These are phyloP conservation scores for Cutaneotrichosporon curvatum DNA, from an alignment of 1,284 basidiomycete species.

Conservation along the genomic window DNA sequence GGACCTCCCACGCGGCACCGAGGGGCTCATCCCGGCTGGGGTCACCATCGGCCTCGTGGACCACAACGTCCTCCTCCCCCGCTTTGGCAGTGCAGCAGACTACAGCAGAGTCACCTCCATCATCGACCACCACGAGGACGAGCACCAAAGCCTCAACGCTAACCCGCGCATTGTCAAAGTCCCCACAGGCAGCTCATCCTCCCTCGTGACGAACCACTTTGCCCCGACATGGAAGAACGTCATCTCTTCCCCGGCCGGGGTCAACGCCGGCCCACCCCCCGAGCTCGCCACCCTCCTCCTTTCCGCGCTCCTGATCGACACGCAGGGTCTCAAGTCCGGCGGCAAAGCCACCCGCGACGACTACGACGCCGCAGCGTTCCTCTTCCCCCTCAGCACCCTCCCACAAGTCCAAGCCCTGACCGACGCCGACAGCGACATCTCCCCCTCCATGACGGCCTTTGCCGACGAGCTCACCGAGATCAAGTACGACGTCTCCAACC, in stretches of 20 bases:
- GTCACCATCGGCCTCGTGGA: slow-evolving; percentile 76
- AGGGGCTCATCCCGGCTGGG: slow-evolving; percentile 50
- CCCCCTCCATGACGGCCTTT: slow-evolving; percentile 44
- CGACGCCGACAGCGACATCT: slow-evolving; percentile 7
- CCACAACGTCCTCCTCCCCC: slow-evolving; percentile 67
- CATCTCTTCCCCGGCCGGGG: slow-evolving; percentile 20
- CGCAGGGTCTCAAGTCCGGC: slow-evolving; percentile 61
- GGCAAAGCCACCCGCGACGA: slow-evolving; percentile 68
- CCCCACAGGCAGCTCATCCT: slow-evolving; percentile 67
- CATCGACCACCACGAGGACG: slow-evolving; percentile 92
- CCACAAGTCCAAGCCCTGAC: background rate
- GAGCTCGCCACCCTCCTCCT: slow-evolving; percentile 73
- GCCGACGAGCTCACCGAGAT: slow-evolving; percentile 52
- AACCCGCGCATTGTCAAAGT: slow-evolving; percentile 58
- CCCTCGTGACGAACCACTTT: slow-evolving; percentile 61
- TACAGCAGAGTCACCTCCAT: slow-evolving; percentile 57
- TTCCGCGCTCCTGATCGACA: slow-evolving; percentile 74
- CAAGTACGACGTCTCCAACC: slow-evolving; percentile 64
- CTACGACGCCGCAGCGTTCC: slow-evolving; percentile 55
- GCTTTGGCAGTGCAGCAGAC: slow-evolving; percentile 47
- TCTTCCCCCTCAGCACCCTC: slow-evolving; percentile 47
- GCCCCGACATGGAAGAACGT: slow-evolving; percentile 34
- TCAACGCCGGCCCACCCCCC: slow-evolving; percentile 30
- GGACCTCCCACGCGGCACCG: slow-evolving; percentile 34
- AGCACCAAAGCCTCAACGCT: slow-evolving; percentile 58